A percentile compares a stretch with the other conserved stretches of the same genome.
Evolutionary conservation across 768 basidiomycete genomes (phyloP).

Genomic region (Porpolomopsis calyptriformis): DNA sequence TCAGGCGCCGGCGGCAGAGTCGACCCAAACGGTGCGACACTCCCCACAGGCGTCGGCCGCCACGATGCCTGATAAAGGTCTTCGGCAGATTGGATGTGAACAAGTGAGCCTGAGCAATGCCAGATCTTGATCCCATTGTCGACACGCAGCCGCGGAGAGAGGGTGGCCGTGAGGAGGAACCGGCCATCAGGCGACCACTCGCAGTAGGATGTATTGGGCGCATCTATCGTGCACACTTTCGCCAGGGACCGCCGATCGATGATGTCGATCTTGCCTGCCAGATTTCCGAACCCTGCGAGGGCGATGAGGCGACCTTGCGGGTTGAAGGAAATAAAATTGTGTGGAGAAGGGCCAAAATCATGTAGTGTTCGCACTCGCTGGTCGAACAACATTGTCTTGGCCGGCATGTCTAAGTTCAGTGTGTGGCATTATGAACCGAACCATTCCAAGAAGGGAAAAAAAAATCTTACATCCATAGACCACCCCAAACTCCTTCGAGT

Average conservation of each 20-base stretch:
- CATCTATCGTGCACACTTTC: constrained; percentile 74
- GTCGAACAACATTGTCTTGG: constrained; percentile 87
- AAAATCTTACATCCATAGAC: constrained; percentile 81
- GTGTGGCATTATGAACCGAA: constrained; percentile 1
- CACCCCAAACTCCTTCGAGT: constrained; percentile 92
- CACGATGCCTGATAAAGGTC: constrained; percentile 87
- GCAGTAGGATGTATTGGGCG: constrained; percentile 87
- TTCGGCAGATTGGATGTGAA: constrained; percentile 73
- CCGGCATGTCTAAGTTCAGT: constrained; percentile 70
- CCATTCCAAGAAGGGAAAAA: constrained; percentile 1
- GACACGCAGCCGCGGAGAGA: constrained; percentile 91
- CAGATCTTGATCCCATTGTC: constrained; percentile 97
- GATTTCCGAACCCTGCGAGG: constrained; percentile 92
- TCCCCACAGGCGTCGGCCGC: constrained; percentile 64
- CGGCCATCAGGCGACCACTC: constrained; percentile 94
- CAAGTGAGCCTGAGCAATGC: constrained; percentile 82
- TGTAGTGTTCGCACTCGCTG: constrained; percentile 77
- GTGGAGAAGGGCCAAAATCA: constrained; percentile 83
- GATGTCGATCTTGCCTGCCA: constrained; percentile 88
- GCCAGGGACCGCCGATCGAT: constrained; percentile 79
- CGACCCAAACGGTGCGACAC: constrained; percentile 55
- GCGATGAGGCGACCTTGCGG: constrained; percentile 84
- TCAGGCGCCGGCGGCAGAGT: constrained; percentile 58
- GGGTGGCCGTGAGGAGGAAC: constrained; percentile 86
- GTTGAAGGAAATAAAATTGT: constrained; percentile 91